A percentile compares a stretch with the other conserved stretches of the same genome.
phyloP scores from a whole-genome alignment of 768 basidiomycete genomes.

The Amanita molliuscula region DNA sequence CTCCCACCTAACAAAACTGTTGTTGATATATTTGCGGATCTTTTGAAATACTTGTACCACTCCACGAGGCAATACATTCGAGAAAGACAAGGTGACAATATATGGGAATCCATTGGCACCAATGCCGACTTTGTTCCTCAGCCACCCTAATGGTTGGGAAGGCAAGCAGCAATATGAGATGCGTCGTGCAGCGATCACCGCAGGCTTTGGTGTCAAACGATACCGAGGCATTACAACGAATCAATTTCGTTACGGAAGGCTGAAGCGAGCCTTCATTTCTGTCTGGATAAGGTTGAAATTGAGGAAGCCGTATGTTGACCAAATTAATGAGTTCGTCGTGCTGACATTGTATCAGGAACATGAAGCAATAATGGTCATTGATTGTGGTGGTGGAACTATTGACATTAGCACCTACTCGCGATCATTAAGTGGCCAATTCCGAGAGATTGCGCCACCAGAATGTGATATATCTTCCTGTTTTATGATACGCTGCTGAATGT shows the following conservation, averaged over 20 bases:
- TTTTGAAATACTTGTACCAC: conserved; percentile 27
- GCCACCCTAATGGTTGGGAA: conserved; percentile 49
- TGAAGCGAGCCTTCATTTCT: conserved; percentile 47
- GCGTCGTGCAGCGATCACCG: conserved; percentile 33
- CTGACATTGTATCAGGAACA: neutral
- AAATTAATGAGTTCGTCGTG: neutral
- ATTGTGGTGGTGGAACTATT: neutral
- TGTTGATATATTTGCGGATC: conserved; percentile 28
- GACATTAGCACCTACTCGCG: neutral
- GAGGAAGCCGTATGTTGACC: conserved; percentile 11
- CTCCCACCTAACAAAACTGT: conserved; percentile 26
- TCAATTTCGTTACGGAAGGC: conserved; percentile 43
- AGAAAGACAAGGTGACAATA: conserved; percentile 18
- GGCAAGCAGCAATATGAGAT: conserved; percentile 39
- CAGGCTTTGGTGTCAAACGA: conserved; percentile 30
- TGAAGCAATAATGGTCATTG: neutral
- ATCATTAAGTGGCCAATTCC: neutral
- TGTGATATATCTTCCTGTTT: conserved; percentile 11
- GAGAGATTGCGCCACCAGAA: neutral
- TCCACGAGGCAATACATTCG: conserved; percentile 27
- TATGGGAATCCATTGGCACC: conserved; percentile 12
- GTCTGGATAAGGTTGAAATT: conserved; percentile 15
- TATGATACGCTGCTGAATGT: conserved; percentile 8
- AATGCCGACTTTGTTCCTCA: conserved; percentile 31
- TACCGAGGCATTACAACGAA: conserved; percentile 21